These are phyloP conservation scores for Oryza rufipogon DNA, from an alignment of 176 grass and related monocot species.

Conservation along the genomic window DNA sequence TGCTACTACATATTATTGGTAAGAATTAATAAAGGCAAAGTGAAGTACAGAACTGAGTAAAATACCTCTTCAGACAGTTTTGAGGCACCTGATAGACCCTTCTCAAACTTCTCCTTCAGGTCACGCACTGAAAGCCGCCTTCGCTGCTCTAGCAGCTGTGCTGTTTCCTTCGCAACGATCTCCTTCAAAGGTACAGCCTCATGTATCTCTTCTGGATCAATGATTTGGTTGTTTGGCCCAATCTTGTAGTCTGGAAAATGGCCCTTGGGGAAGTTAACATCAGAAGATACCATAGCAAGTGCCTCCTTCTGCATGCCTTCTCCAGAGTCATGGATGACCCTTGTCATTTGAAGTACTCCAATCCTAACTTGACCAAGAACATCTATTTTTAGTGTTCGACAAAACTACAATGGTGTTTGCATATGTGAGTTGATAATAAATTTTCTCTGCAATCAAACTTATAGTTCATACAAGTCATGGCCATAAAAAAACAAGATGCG, in stretches of 20 bases:
- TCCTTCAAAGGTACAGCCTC: constrained; percentile 75
- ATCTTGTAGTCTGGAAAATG: constrained; percentile 86
- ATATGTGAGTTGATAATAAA: neutral
- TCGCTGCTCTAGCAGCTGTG: constrained; percentile 77
- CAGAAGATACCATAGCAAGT: constrained; percentile 68
- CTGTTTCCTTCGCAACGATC: constrained; percentile 91
- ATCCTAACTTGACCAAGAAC: constrained; percentile 2
- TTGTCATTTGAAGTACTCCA: constrained; percentile 65
- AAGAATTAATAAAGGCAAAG: constrained; percentile 12
- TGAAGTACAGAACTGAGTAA: constrained; percentile 1
- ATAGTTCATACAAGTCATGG: neutral
- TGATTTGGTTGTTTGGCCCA: constrained; percentile 77
- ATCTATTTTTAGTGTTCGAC: neutral
- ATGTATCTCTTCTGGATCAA: constrained; percentile 74
- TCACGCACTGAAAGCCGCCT: constrained; percentile 88
- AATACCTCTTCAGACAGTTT: constrained; percentile 87
- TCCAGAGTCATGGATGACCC: constrained; percentile 69
- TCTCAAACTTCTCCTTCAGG: constrained; percentile 94
- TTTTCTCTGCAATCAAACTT: neutral
- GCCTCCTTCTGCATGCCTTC: constrained; percentile 74
- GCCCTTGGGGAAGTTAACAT: constrained; percentile 83
- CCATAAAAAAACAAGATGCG: neutral
- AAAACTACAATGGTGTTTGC: neutral
- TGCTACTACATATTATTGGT: neutral
- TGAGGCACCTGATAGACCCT: constrained; percentile 69